Conservation (phyloP, 345 rosid species). For the Hypericum perforatum region DNA sequence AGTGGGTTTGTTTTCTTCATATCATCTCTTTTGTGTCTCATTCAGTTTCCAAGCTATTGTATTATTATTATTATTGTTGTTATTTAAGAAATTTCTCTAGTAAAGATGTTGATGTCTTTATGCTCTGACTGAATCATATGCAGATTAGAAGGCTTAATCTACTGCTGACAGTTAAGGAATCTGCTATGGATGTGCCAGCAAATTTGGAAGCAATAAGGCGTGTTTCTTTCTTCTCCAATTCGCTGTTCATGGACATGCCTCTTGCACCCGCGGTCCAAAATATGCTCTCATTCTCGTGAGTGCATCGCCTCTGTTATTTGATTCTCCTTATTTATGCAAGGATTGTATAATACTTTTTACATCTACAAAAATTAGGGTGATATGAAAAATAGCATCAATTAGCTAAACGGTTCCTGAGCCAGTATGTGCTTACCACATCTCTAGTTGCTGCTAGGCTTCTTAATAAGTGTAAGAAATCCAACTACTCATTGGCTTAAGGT, state of each 20-base stretch:
- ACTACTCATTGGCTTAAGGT: too few species aligned
- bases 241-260: conserved; percentile 69
- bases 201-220: conserved; percentile 67
- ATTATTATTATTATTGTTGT: too few species aligned
- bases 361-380: background rate
- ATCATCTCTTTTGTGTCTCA: too few species aligned
- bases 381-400: too few species aligned
- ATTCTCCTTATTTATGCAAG: background rate
- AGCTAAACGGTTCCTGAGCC: too few species aligned
- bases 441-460: too few species aligned
- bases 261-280: conserved; percentile 49
- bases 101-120: conserved; percentile 1
- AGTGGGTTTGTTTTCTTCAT: too few species aligned
- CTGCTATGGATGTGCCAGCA: conserved; percentile 60
- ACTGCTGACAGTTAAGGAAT: conserved; percentile 51
- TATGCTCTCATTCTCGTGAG: conserved; percentile 59
- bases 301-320: background rate
- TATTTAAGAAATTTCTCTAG: too few species aligned
- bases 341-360: background rate
- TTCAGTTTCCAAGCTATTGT: too few species aligned
- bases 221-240: conserved; percentile 54
- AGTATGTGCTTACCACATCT: too few species aligned
- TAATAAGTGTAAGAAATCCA: too few species aligned
- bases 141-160: conserved; percentile 51
- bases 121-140: conserved; percentile 3